A percentile compares a stretch with the other conserved stretches of the same genome.
Conservation (phyloP, 2,329 filamentous ascomycete genomes). For the Septoria linicola region DNA sequence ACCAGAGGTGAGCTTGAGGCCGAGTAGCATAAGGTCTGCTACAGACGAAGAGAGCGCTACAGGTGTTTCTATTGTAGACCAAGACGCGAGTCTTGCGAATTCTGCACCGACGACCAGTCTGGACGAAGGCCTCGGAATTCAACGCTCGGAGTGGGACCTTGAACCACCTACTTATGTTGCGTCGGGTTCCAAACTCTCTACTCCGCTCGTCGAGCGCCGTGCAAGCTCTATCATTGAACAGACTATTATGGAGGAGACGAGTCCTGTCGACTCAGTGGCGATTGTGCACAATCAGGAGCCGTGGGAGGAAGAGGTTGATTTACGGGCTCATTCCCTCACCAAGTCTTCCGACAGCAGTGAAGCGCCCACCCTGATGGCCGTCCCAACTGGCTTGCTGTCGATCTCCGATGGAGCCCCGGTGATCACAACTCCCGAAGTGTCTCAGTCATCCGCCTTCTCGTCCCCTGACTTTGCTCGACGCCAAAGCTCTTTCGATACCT, state of each 20-base stretch:
- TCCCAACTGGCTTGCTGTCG: conserved; percentile 38
- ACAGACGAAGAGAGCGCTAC: conserved; percentile 27
- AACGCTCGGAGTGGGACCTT: conserved; percentile 26
- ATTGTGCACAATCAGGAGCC: conserved; percentile 48
- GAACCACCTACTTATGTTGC: conserved; percentile 26
- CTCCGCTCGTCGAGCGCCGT: conserved; percentile 30
- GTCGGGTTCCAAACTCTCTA: conserved; percentile 25
- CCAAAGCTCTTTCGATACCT: conserved; percentile 66
- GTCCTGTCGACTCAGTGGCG: conserved; percentile 42
- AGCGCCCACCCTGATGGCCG: conserved; percentile 38
- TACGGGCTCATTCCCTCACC: conserved; percentile 49
- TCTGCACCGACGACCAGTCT: conserved; percentile 4
- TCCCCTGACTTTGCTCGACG: conserved; percentile 64
- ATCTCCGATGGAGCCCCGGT: conserved; percentile 45
- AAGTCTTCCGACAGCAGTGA: conserved; percentile 52
- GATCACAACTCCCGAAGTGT: conserved; percentile 65
- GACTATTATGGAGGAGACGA: conserved; percentile 39
- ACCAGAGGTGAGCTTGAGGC: conserved; percentile 6
- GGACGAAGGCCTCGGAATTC: conserved; percentile 29
- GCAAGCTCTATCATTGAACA: conserved; percentile 37
- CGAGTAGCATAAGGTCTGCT: conserved; percentile 18
- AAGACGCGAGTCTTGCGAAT: conserved; percentile 21
- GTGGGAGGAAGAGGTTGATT: conserved; percentile 35
- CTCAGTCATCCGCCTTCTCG: conserved; percentile 57
- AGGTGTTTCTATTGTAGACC: conserved; percentile 36